Base-by-base conservation (phyloP, 345 rosid genomes). In the Linum tenue region DNA sequence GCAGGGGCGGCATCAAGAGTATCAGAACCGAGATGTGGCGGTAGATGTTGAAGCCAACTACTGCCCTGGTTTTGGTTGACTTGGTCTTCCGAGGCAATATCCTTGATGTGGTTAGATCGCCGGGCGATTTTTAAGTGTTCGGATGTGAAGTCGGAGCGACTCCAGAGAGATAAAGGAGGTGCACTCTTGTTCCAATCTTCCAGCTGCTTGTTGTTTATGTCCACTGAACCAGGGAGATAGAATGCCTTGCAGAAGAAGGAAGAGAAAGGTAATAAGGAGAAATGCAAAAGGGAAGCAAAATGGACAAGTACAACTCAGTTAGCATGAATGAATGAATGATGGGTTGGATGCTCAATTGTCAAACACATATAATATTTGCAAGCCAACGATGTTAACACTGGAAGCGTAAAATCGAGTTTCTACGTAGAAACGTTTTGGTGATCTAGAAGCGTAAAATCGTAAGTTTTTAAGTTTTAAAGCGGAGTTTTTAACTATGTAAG, bases 111-210 rank as follows among this genome's bases (percentile, higher is more conserved):
- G 51, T 2, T 44, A 44, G 51, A 7, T 44, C 4, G 51, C 51
- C 51, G 51, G 8, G 89, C 87, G 84, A 67, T 75, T 64, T 64
- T 67, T 73, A 51, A 68, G 80, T 89, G 90, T 70, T 8, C 56
- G 16, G 55, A 60, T 55, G 79, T 72, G 86, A 82, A 85, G 62
- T 85, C 86, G 3, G 15, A 57, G 39, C 80, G 84, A 73, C 96
- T 83, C 90, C 96, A 89, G 16, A 89, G 92, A 70, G 77, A 89
- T 9, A 89, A 80, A 0, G 84, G 84, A 12, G 94, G 91, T 4
- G 89, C 48, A 17, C 15, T 73, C 5, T 51, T 6, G 64, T 82
- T 85, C 95, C 90, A 87, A 41, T 81, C 82, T 48, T 85, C 86
- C 62, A 85, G 51, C 55, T 71, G 81, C 73, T 77, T 67, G 61